These are phyloP conservation scores for Sungouiozyma ichnusensis DNA, from an alignment of 805 yeast species.

Conservation along the genomic window DNA sequence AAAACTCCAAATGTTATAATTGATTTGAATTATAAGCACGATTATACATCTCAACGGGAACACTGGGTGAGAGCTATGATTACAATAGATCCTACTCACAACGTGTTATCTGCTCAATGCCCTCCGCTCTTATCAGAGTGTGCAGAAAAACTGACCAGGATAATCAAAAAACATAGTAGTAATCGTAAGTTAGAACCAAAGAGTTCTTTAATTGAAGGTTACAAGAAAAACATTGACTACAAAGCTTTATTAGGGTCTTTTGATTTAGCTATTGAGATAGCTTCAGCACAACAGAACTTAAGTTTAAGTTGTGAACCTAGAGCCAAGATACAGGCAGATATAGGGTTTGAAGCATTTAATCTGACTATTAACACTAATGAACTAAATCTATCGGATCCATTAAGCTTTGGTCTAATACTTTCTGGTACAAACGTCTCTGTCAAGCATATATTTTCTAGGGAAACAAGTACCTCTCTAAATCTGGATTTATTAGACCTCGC, in stretches of 20 bases:
- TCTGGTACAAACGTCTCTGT: slow-evolving; percentile 57
- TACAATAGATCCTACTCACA: slow-evolving; percentile 45
- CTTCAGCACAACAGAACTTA: slow-evolving; percentile 62
- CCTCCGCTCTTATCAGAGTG: slow-evolving; percentile 68
- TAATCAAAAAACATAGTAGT: slow-evolving; percentile 31
- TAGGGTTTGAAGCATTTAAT: slow-evolving; percentile 60
- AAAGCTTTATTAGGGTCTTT: slow-evolving; percentile 41
- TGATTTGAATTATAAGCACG: slow-evolving; percentile 38
- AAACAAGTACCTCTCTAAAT: slow-evolving; percentile 63
- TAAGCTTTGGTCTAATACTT: slow-evolving; percentile 39
- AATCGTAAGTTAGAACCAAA: slow-evolving; percentile 3
- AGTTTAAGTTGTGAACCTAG: slow-evolving; percentile 85
- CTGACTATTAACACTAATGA: slow-evolving; percentile 45
- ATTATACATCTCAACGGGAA: slow-evolving; percentile 8
- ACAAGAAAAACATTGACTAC: slow-evolving; percentile 25
- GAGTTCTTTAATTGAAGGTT: background rate
- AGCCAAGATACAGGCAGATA: slow-evolving; percentile 83
- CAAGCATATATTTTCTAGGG: slow-evolving; percentile 87
- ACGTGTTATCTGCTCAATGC: slow-evolving; percentile 59
- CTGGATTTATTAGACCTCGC: slow-evolving; percentile 39
- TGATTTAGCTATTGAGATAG: slow-evolving; percentile 52
- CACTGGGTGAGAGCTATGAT: slow-evolving; percentile 23
- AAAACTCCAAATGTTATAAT: slow-evolving; percentile 69
- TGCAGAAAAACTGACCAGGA: slow-evolving; percentile 36
- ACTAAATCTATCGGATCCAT: slow-evolving; percentile 30